Conservation (phyloP, 2,329 filamentous ascomycete species). For the Diaporthe helianthi region DNA sequence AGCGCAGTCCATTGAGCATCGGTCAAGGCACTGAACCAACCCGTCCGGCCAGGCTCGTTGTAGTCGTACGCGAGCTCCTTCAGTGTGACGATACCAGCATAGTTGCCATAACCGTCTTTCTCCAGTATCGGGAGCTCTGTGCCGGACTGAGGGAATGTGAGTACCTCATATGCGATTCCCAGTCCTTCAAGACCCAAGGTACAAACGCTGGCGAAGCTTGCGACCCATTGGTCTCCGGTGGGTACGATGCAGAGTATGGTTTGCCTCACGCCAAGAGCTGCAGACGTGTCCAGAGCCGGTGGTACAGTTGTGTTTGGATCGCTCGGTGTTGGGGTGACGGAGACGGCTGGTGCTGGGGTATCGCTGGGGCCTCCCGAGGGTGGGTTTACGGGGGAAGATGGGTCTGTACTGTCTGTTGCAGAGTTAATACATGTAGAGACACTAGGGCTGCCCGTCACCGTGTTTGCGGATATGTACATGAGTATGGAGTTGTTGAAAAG, state of each 20-base stretch:
- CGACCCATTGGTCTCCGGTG: constrained; percentile 1
- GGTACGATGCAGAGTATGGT: constrained; percentile 13
- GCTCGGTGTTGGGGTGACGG: not conserved
- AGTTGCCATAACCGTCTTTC: not conserved
- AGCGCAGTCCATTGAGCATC: constrained; percentile 7
- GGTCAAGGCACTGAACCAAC: constrained; percentile 6
- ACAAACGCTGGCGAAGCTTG: not conserved
- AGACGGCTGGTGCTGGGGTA: not conserved
- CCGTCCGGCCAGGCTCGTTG: not conserved
- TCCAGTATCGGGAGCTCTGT: not conserved
- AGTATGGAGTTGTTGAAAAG: not conserved
- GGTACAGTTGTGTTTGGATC: not conserved
- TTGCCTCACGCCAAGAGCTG: not conserved
- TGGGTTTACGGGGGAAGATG: not conserved
- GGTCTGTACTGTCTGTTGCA: not conserved
- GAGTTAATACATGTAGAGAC: not conserved
- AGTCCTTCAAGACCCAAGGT: constrained; percentile 1
- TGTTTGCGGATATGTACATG: not conserved
- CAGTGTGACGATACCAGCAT: not conserved
- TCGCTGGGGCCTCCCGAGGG: not conserved
- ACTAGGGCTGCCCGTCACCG: not conserved
- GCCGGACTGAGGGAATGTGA: not conserved
- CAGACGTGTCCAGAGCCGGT: not conserved
- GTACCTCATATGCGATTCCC: not conserved
- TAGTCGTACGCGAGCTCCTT: constrained; percentile 9